A percentile compares a stretch with the other conserved stretches of the same genome.
These are phyloP conservation scores for Ustilago nuda DNA, from an alignment of 1,284 basidiomycete species.

Conservation along the genomic window DNA sequence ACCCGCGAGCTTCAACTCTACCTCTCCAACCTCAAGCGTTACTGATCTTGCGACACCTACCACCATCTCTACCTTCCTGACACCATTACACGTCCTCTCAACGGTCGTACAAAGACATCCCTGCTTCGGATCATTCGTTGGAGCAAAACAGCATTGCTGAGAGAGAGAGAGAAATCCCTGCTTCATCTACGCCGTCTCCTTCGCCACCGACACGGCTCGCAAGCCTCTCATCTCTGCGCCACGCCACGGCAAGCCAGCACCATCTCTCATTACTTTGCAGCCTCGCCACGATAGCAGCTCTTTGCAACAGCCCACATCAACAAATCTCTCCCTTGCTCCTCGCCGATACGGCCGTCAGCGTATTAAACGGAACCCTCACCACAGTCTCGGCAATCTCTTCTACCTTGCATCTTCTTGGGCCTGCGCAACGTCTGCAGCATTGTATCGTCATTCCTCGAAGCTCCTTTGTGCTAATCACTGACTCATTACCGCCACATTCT, in stretches of 20 bases:
- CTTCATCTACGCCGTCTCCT: slow-evolving; percentile 10
- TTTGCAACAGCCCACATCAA: neutral
- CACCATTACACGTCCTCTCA: neutral
- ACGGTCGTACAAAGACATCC: neutral
- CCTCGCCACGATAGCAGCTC: neutral
- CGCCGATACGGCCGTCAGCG: neutral
- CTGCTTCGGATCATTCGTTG: neutral
- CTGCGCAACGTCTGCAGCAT: neutral
- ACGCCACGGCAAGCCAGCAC: slow-evolving; percentile 1
- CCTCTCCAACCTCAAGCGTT: neutral
- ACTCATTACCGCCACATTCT: neutral
- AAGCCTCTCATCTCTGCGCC: neutral
- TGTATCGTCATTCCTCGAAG: neutral
- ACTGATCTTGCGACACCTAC: neutral
- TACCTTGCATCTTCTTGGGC: neutral
- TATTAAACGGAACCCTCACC: neutral
- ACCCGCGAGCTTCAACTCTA: no score
- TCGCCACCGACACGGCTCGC: slow-evolving; percentile 3
- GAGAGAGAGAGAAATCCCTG: neutral
- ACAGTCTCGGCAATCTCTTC: neutral
- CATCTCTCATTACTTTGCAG: slow-evolving; percentile 1
- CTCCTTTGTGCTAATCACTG: no score
- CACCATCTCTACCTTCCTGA: neutral
- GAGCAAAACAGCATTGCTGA: no score
- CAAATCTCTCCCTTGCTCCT: neutral